phyloP scores from a whole-genome alignment of 2,329 filamentous ascomycete species.

The Pseudocercospora macadamiae region DNA sequence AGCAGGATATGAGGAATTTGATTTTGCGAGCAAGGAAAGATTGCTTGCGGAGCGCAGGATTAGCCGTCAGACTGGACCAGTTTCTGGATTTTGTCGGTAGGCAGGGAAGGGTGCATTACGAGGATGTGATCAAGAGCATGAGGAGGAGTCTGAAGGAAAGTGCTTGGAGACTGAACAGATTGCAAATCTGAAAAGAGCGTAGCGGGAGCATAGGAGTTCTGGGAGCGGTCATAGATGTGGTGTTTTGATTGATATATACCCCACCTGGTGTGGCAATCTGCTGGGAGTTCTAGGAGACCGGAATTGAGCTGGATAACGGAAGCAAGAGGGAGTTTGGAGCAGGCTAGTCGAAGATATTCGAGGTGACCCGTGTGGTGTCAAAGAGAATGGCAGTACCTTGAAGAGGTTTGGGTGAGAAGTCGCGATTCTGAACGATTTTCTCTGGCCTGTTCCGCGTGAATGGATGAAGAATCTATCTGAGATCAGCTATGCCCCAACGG shows the following conservation, averaged over 20 bases:
- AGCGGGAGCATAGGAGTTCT: not conserved
- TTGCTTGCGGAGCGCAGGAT: constrained; percentile 6
- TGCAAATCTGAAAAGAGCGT: not conserved
- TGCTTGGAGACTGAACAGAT: constrained; percentile 3
- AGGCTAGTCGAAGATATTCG: too few relatives aligned
- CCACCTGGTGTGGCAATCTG: not conserved
- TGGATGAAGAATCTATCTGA: too few relatives aligned
- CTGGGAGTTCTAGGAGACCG: too few relatives aligned
- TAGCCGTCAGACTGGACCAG: constrained; percentile 21
- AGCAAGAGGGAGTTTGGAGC: too few relatives aligned
- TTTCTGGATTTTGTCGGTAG: constrained; percentile 22
- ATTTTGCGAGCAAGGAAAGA: constrained; percentile 19
- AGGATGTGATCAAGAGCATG: constrained; percentile 10
- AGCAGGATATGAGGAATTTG: constrained; percentile 24
- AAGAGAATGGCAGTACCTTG: too few relatives aligned
- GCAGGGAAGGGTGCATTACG: constrained; percentile 3
- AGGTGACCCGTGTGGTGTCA: too few relatives aligned
- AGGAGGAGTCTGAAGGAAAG: constrained; percentile 19
- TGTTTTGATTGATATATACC: not conserved
- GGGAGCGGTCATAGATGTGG: not conserved
- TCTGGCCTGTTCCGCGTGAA: too few relatives aligned
- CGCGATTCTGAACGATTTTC: too few relatives aligned
- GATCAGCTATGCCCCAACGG: too few relatives aligned
- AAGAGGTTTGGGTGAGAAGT: too few relatives aligned
- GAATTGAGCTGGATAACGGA: too few relatives aligned